Percentiles rank a stretch among this genome's conserved stretches.
phyloP scores from a whole-genome alignment of 805 yeast genomes.

The Pichia kluyveri region DNA sequence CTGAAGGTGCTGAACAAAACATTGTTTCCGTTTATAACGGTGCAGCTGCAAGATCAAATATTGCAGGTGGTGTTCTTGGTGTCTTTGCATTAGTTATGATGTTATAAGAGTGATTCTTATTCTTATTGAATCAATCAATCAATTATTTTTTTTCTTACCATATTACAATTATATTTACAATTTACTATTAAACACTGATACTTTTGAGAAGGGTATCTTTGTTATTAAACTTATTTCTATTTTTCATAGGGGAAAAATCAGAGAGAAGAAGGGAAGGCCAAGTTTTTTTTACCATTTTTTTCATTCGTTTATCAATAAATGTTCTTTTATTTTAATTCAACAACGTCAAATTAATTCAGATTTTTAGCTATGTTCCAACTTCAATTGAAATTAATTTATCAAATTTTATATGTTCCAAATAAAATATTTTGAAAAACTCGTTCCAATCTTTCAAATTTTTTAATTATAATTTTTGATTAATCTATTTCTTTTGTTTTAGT shows the following conservation, averaged over 20 bases:
- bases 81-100: constrained; percentile 3
- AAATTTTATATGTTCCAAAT: not conserved
- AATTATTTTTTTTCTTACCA: not conserved
- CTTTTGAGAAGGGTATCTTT: constrained; percentile 6
- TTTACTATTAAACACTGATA: not conserved
- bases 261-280: constrained; percentile 8
- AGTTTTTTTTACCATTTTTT: not conserved
- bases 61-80: constrained; percentile 8
- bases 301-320: not conserved
- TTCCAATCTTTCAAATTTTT: not conserved
- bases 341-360: not conserved
- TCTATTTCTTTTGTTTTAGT: not conserved
- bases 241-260: constrained; percentile 3
- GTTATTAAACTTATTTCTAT: not conserved
- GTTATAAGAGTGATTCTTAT: constrained; percentile 1
- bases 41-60: constrained; percentile 11
- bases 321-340: not conserved
- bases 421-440: not conserved
- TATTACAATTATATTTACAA: not conserved
- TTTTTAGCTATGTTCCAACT: constrained; percentile 6
- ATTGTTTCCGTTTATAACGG: constrained; percentile 10
- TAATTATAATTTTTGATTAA: not conserved
- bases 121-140: not conserved
- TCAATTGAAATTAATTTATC: not conserved
- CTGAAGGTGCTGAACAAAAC: constrained; percentile 1